Percentiles rank a stretch among this genome's conserved stretches.
These are phyloP conservation scores for Vicia faba DNA, from an alignment of 306 rosid genomes.

Conservation along the genomic window DNA sequence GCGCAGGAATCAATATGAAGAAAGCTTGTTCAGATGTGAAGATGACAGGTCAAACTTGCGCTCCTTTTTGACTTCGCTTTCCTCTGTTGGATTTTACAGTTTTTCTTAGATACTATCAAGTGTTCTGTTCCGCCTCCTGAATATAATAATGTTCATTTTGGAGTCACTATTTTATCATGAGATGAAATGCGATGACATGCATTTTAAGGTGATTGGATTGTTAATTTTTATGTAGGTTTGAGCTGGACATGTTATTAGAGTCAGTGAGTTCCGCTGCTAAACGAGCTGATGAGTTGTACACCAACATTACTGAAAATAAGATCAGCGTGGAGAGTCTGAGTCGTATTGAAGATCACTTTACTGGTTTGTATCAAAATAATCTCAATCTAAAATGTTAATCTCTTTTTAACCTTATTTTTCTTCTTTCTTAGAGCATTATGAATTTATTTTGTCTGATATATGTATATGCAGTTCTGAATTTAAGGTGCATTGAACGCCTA, in stretches of 20 bases:
- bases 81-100: slow-evolving; percentile 6
- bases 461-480: slow-evolving; percentile 66
- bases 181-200: slow-evolving; percentile 18
- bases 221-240: slow-evolving; percentile 66
- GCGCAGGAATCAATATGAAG: slow-evolving; percentile 98
- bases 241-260: slow-evolving; percentile 94
- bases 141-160: slow-evolving; percentile 21
- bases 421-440: slow-evolving; percentile 16
- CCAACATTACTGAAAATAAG: slow-evolving; percentile 64
- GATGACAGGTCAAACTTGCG: slow-evolving; percentile 80
- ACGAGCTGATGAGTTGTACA: slow-evolving; percentile 82
- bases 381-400: slow-evolving; percentile 25
- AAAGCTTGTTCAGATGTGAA: slow-evolving; percentile 93
- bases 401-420: not conserved
- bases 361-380: slow-evolving; percentile 60
- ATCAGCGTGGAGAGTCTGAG: slow-evolving; percentile 57
- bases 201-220: slow-evolving; percentile 28
- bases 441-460: slow-evolving; percentile 27
- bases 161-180: slow-evolving; percentile 23
- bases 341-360: slow-evolving; percentile 78
- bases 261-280: slow-evolving; percentile 89
- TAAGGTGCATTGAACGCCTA: slow-evolving; percentile 96
- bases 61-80: not conserved
- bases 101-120: not conserved
- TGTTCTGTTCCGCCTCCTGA: too few relatives aligned